Evolutionary conservation across 1,139 yeast genomes (phyloP).

Genomic region (Taphrina flavorubra): DNA sequence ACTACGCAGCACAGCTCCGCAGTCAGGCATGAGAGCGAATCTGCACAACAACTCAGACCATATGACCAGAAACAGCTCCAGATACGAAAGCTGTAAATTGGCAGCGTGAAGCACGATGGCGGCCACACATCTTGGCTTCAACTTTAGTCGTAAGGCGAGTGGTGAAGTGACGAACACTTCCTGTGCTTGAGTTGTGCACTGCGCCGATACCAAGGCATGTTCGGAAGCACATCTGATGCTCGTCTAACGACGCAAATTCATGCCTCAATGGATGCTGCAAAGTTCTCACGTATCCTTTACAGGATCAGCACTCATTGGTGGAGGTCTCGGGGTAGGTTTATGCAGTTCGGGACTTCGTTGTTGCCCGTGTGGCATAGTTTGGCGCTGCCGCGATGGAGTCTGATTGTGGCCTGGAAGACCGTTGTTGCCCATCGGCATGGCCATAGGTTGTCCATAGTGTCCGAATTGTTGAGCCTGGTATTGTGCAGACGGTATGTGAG

Average conservation of each 20-base stretch:
- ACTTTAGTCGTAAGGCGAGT: too few relatives aligned
- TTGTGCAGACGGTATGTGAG: slow-evolving; percentile 17
- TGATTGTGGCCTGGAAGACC: slow-evolving; percentile 5
- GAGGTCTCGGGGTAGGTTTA: slow-evolving; percentile 22
- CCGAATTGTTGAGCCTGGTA: slow-evolving; percentile 5
- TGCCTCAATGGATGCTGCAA: background rate
- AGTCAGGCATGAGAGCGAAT: too few relatives aligned
- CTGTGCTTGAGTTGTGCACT: too few relatives aligned
- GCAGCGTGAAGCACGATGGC: too few relatives aligned
- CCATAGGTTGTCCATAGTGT: background rate
- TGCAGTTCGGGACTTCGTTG: slow-evolving; percentile 29
- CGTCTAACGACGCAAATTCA: background rate
- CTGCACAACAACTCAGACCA: too few relatives aligned
- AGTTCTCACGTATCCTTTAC: slow-evolving; percentile 3
- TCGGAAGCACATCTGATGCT: background rate
- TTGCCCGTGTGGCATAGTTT: slow-evolving; percentile 10
- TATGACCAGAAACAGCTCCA: too few relatives aligned
- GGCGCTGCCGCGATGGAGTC: slow-evolving; percentile 13
- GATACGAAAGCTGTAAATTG: too few relatives aligned
- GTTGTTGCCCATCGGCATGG: background rate
- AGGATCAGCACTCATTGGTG: slow-evolving; percentile 23
- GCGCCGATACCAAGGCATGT: too few relatives aligned
- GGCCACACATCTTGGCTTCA: too few relatives aligned
- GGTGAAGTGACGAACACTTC: too few relatives aligned
- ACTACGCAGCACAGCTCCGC: too few relatives aligned